Evolutionary conservation across 164 flowering plant species (phyloP).

Genomic region (Vitis rotundifolia): DNA sequence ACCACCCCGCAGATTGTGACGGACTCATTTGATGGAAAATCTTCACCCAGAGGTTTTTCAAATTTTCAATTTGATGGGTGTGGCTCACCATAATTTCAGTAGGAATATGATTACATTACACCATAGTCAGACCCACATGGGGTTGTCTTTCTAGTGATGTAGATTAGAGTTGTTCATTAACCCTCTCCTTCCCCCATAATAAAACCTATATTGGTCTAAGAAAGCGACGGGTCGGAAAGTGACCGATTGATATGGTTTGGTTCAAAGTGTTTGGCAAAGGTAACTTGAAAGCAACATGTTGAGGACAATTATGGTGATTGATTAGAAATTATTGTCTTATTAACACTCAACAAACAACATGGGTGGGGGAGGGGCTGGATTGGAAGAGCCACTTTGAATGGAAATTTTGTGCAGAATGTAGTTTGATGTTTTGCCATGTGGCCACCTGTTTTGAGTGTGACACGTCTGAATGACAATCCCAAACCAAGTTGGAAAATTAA

Average conservation of each 20-base stretch:
- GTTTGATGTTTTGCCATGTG: no score
- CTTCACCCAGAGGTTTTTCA: not conserved
- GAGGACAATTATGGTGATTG: not conserved
- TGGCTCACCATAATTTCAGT: not conserved
- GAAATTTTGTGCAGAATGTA: no score
- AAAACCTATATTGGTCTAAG: not conserved
- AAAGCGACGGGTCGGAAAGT: not conserved
- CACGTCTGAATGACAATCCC: no score
- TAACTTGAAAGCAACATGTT: not conserved
- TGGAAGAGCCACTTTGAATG: no score
- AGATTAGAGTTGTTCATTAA: constrained; percentile 1
- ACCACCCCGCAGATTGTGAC: no score
- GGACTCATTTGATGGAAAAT: no score
- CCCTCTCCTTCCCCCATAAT: not conserved
- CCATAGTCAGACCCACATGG: not conserved
- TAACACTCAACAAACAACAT: not conserved
- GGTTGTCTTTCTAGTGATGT: not conserved
- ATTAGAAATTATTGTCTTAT: not conserved
- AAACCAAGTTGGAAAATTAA: no score
- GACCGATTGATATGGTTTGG: not conserved
- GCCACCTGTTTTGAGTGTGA: no score
- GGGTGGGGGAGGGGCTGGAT: not conserved
- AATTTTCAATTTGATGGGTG: not conserved
- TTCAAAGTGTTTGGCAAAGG: not conserved
- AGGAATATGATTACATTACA: not conserved